These are phyloP conservation scores for Pyrenochaeta sp. DNA, from an alignment of 2,329 filamentous ascomycete genomes.

Conservation along the genomic window DNA sequence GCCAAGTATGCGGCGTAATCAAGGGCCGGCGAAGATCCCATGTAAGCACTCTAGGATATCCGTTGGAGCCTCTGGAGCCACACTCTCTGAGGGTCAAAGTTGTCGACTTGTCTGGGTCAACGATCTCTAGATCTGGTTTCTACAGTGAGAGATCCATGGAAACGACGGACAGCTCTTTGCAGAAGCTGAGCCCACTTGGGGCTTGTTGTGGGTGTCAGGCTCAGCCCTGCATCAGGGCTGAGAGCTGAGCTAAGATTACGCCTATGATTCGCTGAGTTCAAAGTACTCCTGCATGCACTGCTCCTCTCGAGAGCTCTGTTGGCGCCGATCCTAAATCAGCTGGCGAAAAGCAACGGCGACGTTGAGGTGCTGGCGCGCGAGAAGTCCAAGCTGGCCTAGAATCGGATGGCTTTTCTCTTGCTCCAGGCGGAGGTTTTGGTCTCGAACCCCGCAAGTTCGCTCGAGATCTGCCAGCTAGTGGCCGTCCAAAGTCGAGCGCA, in stretches of 20 bases:
- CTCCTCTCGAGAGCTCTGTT: slow-evolving; percentile 5
- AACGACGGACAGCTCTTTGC: not conserved
- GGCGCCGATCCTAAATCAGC: slow-evolving; percentile 17
- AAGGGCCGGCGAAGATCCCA: slow-evolving; percentile 6
- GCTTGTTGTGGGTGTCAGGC: slow-evolving; percentile 5
- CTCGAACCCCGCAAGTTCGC: slow-evolving; percentile 7
- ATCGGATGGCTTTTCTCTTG: not conserved
- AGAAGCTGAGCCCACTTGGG: slow-evolving; percentile 5
- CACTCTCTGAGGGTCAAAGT: no score
- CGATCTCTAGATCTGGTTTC: not conserved
- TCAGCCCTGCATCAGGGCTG: slow-evolving; percentile 22
- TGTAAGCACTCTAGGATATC: slow-evolving; percentile 8
- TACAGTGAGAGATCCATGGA: not conserved
- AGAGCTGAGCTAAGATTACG: slow-evolving; percentile 24
- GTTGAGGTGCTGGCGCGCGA: slow-evolving; percentile 7
- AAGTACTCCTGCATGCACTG: slow-evolving; percentile 21
- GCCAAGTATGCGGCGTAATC: slow-evolving; percentile 11
- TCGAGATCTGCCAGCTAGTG: not conserved
- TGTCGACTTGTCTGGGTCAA: no score
- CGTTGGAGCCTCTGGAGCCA: not conserved
- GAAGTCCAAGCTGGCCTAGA: slow-evolving; percentile 8
- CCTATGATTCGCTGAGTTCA: slow-evolving; percentile 15
- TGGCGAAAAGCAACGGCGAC: slow-evolving; percentile 2
- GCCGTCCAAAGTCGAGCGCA: not conserved
- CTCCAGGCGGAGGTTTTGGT: slow-evolving; percentile 3